Evolutionary conservation across 2,329 filamentous ascomycete species (phyloP), one percentile per base, ranked within the genome.

Genomic region (Penicillium italicum): DNA sequence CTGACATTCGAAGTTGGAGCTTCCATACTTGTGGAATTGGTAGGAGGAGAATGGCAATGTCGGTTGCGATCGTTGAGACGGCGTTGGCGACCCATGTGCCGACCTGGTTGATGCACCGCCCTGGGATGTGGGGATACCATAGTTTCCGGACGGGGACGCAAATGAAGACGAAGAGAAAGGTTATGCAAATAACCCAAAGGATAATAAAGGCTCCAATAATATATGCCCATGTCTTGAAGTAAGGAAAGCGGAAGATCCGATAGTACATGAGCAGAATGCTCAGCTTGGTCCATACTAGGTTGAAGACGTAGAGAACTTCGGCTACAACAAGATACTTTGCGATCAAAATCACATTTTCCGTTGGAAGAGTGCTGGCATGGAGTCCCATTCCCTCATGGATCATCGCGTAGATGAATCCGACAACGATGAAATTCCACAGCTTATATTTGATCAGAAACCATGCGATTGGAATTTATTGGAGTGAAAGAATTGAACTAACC

Each of bases 271-370:
- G 56, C 22, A 68, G 56, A 38, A 68, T 66, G 57, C 59, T 55
- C 38, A 68, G 22, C 22, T 68, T 68, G 42, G 66, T 68, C 65
- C 65, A 68, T 43, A 66, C 64, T 14, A 67, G 60, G 53, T 68
- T 68, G 60, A 61, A 68, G n/a, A 70, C 70, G 45, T 76, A 75
- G 53, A 75, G 73, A 50, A 72, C 69, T 52, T 76, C 72, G 37
- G 73, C 72, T 22, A 72, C 72, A 42, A 74, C 69, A 52, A 75
- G 73, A 34, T 67, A 66, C 63, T 74, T 63, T 43, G 55, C 46
- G 5, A 60, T 45, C 42, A 62, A 36, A 66, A 11, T 72, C 24
- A 45, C 43, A 5, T 45, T n/a, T 33, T 34, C 43, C 6, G 5
- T 10, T 1, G 43, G 30, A 24, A 45, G 4, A n/a, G 43, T 34